Base-by-base conservation (phyloP, 2,329 filamentous ascomycete species). In the Colletotrichum costaricense region DNA sequence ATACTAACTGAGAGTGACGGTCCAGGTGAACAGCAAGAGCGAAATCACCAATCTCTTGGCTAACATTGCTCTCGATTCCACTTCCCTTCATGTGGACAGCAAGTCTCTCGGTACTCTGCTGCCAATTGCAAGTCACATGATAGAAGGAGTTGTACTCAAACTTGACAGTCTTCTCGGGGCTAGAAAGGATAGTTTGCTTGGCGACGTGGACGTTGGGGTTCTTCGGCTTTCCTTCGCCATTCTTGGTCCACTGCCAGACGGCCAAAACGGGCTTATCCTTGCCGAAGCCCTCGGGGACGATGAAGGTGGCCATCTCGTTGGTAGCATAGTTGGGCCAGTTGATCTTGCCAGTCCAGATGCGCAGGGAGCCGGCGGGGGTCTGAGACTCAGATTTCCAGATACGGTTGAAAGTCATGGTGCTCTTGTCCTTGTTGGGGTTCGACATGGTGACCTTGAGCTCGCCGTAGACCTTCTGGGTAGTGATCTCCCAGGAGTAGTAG, bases 331-430 rank as follows among this genome's bases (percentile, higher is more conserved):
- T 42, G 16, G 30, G 42, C 52, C 63, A 65, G 52, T 65, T 65
- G 33, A 65, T 57, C 52, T 65, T 65, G 14, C 63, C 63, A 2
- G 33, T 65, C 63, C 63, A 65, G 30, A 65, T 52, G 9, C 63
- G 63, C 3, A 57, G 12, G 1, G 63, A n/a, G 14, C 54, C 63
- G 3, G 38, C 5, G 7, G 63, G 11, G 6, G 9, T 33, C 7
- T 5, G 33, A 3, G 30, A 9, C 12, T 57, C 49, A 5, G 63
- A 56, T 3, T 65, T 24, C 63, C 52, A 65, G 6, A 38, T 16
- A 0, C 52, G 63, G 1, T 26, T 33, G 5, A 65, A 24, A 3
- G 5, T 42, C 33, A 46, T 28, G 5, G 22, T 56, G 49, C 30
- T 65, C 3, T 42, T 55, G 14, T 28, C 4, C 28, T 12, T 26